phyloP scores from a whole-genome alignment of 2,329 filamentous ascomycete genomes.

The Nakataea oryzae region DNA sequence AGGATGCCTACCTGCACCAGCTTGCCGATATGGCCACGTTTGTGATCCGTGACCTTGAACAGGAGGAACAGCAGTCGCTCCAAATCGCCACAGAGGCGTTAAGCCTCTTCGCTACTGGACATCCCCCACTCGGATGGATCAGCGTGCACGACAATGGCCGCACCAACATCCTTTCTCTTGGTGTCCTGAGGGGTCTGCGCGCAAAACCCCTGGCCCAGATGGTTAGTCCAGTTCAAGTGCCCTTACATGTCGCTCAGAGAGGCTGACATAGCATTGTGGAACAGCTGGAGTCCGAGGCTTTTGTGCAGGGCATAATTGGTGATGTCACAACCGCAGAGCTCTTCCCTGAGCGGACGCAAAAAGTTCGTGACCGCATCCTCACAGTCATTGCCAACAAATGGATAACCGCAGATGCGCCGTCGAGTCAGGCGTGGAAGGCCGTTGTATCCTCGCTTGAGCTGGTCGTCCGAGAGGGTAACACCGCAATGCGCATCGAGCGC shows the following conservation, averaged over 20 bases:
- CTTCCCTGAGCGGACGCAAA: constrained; percentile 6
- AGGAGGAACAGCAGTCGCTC: constrained; percentile 14
- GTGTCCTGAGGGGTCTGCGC: constrained; percentile 19
- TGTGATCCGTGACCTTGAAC: constrained; percentile 16
- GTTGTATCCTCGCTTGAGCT: constrained; percentile 2
- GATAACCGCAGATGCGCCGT: constrained; percentile 3
- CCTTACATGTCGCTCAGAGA: not conserved
- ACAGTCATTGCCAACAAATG: constrained; percentile 14
- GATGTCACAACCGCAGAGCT: not conserved
- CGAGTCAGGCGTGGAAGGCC: constrained; percentile 7
- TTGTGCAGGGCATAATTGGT: not conserved
- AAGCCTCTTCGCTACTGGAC: constrained; percentile 11
- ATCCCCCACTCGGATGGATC: constrained; percentile 7
- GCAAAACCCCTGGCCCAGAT: constrained; percentile 14
- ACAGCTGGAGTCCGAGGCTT: not conserved
- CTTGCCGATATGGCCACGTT: constrained; percentile 17
- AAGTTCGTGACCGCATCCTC: constrained; percentile 11
- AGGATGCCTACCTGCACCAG: constrained; percentile 13
- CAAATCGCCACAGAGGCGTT: constrained; percentile 14
- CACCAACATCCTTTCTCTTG: constrained; percentile 12
- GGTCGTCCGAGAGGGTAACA: not conserved
- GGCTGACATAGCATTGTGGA: not conserved
- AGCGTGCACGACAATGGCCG: constrained; percentile 8
- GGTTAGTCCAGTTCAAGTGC: constrained; percentile 9
- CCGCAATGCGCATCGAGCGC: not conserved